Base-by-base conservation (phyloP, 208 protist species). In the Acanthamoeba castellanii region DNA sequence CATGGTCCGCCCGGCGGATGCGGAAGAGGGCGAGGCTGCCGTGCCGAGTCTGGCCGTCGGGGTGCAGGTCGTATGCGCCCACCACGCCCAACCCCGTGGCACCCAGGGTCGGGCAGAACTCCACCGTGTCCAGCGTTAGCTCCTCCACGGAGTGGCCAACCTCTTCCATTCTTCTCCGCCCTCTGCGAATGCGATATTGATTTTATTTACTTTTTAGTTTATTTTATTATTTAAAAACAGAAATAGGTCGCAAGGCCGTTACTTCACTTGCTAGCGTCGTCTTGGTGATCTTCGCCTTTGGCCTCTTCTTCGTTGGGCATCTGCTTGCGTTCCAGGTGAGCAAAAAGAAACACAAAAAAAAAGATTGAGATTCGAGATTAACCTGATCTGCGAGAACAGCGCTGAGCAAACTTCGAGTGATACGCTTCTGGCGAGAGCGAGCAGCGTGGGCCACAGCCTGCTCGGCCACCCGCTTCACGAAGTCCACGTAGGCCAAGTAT, bases 11-110 rank as follows among this genome's bases (percentile, higher is more conserved):
- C 5, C 5, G 22, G 42, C 27, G 22, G 76, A 57, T 18, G 34
- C 76, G 76, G 30, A 85, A 85, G 45, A 85, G 76, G n/a, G 76
- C 76, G 22, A 85, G 45, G 45, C 76, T 85, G 22, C 76, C 76
- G 14, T 3, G 76, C 27, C 76, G 76, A 0, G 32, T 50, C 0
- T 85, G 8, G 76, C 76, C 42, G 45, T 85, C 76, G 8, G 20
- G 42, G 76, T 85, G 42, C 14, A 85, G 45, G 47, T 57, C 32
- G 30, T 85, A 85, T 42, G 76, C 76, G 6, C 76, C 76, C 14
- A 85, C 76, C 45, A 85, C 76, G n/a, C 76, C 76, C 45, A 85
- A 45, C 30, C 70, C 70, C 42, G 22, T 14, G n/a, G 76, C 13
- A 5, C 76, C 45, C 42, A 22, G 18, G 11, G 47, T 20, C 27